These are phyloP conservation scores for Anethum foeniculum DNA, from an alignment of 140 eudicot species.

Conservation along the genomic window DNA sequence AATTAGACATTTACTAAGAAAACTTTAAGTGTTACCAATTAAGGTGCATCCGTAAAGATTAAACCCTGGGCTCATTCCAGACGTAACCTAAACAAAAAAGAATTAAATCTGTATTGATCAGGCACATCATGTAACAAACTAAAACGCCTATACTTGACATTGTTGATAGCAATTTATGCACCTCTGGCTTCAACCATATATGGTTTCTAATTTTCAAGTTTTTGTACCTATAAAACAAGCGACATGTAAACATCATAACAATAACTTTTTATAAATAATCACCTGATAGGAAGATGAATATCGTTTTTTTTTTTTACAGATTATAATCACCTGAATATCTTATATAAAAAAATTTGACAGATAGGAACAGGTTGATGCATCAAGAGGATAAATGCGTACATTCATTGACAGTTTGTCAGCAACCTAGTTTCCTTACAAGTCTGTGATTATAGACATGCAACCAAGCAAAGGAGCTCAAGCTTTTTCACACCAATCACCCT, in stretches of 20 bases:
- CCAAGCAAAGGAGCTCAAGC: neutral
- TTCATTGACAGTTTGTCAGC: neutral
- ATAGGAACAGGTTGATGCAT: neutral
- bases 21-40: slow-evolving; percentile 42
- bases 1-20: neutral
- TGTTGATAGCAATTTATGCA: neutral
- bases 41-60: slow-evolving; percentile 95
- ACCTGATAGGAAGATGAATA: neutral
- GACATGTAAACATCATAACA: neutral
- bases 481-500: neutral
- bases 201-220: neutral
- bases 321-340: neutral
- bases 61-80: slow-evolving; percentile 96
- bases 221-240: neutral
- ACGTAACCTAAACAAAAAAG: slow-evolving; percentile 54
- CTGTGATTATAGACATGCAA: neutral
- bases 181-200: neutral
- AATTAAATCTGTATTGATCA: neutral
- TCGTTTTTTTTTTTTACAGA: neutral
- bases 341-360: neutral
- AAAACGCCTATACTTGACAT: neutral
- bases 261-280: neutral
- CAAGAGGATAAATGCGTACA: neutral
- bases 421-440: neutral
- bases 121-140: neutral